These are phyloP conservation scores for Hemileccinum rubropunctum DNA, from an alignment of 768 basidiomycete genomes.

Conservation along the genomic window DNA sequence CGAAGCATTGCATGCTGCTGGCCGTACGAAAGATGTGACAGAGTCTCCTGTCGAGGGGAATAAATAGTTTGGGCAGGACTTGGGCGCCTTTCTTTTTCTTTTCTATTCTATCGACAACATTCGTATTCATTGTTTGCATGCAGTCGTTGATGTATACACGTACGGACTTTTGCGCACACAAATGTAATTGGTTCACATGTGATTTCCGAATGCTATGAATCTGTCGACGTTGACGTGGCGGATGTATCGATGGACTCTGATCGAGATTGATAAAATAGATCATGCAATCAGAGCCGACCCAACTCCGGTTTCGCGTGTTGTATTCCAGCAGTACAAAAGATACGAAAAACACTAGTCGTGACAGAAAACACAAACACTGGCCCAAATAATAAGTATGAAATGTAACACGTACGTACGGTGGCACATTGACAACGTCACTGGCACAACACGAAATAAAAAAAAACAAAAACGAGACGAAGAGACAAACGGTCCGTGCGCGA, in stretches of 20 bases:
- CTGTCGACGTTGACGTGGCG: too few species aligned
- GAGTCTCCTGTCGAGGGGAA: background rate
- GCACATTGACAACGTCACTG: background rate
- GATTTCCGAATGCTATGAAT: too few species aligned
- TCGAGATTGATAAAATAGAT: too few species aligned
- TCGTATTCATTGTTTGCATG: too few species aligned
- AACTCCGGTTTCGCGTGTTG: background rate
- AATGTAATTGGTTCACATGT: too few species aligned
- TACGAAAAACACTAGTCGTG: background rate
- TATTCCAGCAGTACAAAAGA: background rate
- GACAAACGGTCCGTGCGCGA: too few species aligned
- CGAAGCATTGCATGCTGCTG: background rate
- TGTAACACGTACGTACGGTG: too few species aligned
- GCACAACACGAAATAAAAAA: background rate
- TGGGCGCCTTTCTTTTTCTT: background rate
- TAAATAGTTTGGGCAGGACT: background rate
- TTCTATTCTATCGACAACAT: background rate
- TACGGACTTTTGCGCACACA: too few species aligned
- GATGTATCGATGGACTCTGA: too few species aligned
- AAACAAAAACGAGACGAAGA: too few species aligned
- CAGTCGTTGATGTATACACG: too few species aligned
- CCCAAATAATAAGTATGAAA: background rate
- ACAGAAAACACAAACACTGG: background rate
- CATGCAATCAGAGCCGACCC: too few species aligned
- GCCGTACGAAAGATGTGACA: background rate